These are phyloP conservation scores for Anisodus acutangulus DNA, from an alignment of 257 asterid species.

Conservation along the genomic window DNA sequence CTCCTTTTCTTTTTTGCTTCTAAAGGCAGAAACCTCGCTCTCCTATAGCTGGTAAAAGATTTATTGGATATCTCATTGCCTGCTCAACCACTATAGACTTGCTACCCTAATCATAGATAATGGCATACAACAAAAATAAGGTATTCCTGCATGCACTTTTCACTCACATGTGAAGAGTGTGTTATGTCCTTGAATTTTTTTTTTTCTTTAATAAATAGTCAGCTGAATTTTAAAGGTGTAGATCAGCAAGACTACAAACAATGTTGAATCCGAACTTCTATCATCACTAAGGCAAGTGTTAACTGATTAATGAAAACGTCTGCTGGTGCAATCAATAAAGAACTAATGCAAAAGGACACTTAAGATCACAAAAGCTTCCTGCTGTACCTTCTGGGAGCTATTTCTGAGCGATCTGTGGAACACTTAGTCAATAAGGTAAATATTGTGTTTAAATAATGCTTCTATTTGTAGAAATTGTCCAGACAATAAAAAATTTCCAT, in stretches of 20 bases:
- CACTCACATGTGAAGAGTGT: background rate
- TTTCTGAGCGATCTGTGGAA: background rate
- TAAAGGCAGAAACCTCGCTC: background rate
- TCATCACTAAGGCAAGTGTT: background rate
- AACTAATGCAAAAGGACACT: background rate
- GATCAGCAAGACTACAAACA: background rate
- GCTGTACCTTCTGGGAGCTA: constrained; percentile 4
- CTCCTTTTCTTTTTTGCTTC: background rate
- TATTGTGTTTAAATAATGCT: background rate
- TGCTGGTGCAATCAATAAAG: background rate
- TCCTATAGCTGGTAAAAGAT: background rate
- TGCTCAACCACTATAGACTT: background rate
- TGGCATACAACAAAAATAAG: background rate
- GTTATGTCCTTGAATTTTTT: background rate
- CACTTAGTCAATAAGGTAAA: background rate
- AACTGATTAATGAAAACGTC: background rate
- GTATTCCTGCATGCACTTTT: background rate
- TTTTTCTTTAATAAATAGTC: background rate
- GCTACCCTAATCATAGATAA: background rate
- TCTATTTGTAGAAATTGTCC: background rate
- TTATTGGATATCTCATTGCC: constrained; percentile 16
- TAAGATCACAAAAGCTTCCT: constrained; percentile 21
- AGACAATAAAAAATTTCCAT: background rate
- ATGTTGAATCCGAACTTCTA: background rate
- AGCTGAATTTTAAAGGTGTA: constrained; percentile 1